A percentile compares a stretch with the other conserved stretches of the same genome.
phyloP scores from a whole-genome alignment of 805 yeast genomes.

The Hanseniaspora singularis region DNA sequence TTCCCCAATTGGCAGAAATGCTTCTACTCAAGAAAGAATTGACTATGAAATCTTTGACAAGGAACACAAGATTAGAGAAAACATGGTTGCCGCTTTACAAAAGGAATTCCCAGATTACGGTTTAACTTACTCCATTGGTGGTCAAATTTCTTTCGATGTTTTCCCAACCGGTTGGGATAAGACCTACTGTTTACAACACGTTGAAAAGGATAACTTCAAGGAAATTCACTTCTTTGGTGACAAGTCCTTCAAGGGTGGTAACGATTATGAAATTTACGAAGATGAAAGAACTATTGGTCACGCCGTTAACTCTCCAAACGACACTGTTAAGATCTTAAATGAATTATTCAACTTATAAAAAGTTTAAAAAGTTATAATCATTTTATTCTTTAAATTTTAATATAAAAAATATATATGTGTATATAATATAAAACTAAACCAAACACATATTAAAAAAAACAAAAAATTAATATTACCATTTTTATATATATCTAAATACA shows the following conservation, averaged over 20 bases:
- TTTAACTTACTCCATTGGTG: slow-evolving; percentile 95
- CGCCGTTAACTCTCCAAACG: slow-evolving; percentile 78
- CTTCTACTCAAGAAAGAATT: slow-evolving; percentile 83
- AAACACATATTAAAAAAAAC: background rate
- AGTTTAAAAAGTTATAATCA: background rate
- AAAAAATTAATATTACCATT: background rate
- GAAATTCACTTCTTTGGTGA: slow-evolving; percentile 97
- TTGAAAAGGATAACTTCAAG: slow-evolving; percentile 70
- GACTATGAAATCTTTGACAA: slow-evolving; percentile 82
- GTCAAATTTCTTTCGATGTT: slow-evolving; percentile 97
- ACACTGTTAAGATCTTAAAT: slow-evolving; percentile 73
- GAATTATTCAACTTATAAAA: slow-evolving; percentile 47
- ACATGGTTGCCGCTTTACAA: slow-evolving; percentile 73
- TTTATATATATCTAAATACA: background rate
- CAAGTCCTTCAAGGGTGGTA: slow-evolving; percentile 94
- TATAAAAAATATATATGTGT: background rate
- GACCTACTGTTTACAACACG: slow-evolving; percentile 93
- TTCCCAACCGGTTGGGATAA: slow-evolving; percentile 99
- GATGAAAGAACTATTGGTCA: slow-evolving; percentile 94
- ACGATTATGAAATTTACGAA: slow-evolving; percentile 90
- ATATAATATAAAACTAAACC: background rate
- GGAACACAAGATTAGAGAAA: slow-evolving; percentile 67
- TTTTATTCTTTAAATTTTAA: background rate
- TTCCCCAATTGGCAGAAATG: slow-evolving; percentile 97
- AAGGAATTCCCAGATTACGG: slow-evolving; percentile 71